phyloP scores from a whole-genome alignment of 2,329 filamentous ascomycete species.

The Colletotrichum somersetense region DNA sequence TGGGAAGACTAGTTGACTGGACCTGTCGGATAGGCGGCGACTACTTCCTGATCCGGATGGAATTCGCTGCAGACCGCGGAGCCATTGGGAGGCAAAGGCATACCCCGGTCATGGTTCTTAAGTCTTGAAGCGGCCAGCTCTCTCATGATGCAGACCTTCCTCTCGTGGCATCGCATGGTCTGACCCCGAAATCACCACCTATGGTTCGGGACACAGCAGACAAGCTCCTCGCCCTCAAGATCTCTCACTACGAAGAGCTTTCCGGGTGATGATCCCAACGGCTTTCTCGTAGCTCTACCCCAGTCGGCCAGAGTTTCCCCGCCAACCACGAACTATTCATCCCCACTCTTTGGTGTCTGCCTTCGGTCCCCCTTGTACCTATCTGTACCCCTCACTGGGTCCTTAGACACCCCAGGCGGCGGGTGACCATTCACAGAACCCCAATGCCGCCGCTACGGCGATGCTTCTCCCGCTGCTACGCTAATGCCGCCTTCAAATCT shows the following conservation, averaged over 20 bases:
- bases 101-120: not conserved
- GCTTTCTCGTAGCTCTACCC: not conserved
- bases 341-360: not conserved
- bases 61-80: not conserved
- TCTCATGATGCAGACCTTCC: not conserved
- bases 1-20: constrained; percentile 20
- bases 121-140: not conserved
- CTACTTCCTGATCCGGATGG: not conserved
- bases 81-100: not conserved
- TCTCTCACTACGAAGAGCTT: not conserved
- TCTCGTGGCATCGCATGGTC: not conserved
- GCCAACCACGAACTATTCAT: constrained; percentile 35
- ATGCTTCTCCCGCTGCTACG: not conserved
- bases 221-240: constrained; percentile 22
- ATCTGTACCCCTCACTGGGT: constrained; percentile 1
- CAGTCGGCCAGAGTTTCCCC: constrained; percentile 37
- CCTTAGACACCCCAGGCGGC: constrained; percentile 7
- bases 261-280: not conserved
- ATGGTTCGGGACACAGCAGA: constrained; percentile 7
- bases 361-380: not conserved
- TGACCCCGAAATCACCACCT: not conserved
- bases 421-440: constrained; percentile 20
- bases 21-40: constrained; percentile 30
- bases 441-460: constrained; percentile 36
- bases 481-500: not conserved